Base-by-base conservation (phyloP, 768 basidiomycete species). In the Cyathus striatus region DNA sequence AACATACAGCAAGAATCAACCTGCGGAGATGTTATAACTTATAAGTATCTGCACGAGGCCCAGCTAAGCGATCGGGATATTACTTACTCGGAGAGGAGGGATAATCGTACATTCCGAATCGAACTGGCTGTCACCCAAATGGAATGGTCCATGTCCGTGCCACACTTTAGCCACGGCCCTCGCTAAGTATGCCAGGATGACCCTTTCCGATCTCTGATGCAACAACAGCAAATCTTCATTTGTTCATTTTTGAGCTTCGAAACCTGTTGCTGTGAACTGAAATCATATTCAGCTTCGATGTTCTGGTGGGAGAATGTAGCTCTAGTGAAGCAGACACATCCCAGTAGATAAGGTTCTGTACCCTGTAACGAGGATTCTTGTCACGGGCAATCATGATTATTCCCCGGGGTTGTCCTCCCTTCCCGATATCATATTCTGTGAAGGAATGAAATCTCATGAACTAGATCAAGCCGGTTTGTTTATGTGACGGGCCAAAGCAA, bases 31-130 rank as follows among this genome's bases (percentile, higher is more conserved):
- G 55, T 60, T 66, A 66, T n/a, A n/a, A n/a, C n/a, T n/a, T n/a
- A n/a, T 68, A 71, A 62, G 62, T 58, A 61, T 44, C 48, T 53
- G 50, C 69, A 72, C 64, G 71, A 73, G 72, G 69, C 65, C 53
- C 52, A 47, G 52, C 43, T 62, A 62, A 63, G 60, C 63, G 61
- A 64, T 52, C 40, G 44, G 56, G 46, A 52, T 49, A 49, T 53
- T 34, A 61, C 54, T 57, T 56, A 55, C 56, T 63, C 54, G 58
- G 56, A 57, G 54, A 53, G 56, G 49, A 56, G 48, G 50, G 51
- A 46, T 45, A 49, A 52, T 52, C 55, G 52, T 48, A 51, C 53
- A 49, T 46, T 55, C 55, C 61, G 51, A 61, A 66, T 61, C 56
- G 54, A 64, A 61, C 54, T 49, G 42, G 6, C 51, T 55, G 50